phyloP scores from a whole-genome alignment of 805 yeast genomes.

The Kodamaea leandrae region DNA sequence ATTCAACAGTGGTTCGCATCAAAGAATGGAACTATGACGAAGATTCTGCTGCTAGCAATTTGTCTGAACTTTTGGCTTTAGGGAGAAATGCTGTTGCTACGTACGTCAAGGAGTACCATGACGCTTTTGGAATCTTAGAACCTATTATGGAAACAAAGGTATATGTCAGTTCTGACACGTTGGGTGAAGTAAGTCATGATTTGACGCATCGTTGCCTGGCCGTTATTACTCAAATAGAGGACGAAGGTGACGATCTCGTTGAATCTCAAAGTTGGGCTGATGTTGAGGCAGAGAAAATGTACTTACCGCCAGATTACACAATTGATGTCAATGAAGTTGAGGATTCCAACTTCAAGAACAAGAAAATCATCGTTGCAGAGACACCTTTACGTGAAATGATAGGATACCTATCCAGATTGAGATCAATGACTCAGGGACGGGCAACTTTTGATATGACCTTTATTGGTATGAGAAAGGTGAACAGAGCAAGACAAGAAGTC shows the following conservation, averaged over 20 bases:
- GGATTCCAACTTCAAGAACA: constrained; percentile 28
- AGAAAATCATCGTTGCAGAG: constrained; percentile 65
- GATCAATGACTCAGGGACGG: constrained; percentile 88
- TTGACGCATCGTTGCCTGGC: constrained; percentile 78
- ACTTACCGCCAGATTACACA: constrained; percentile 77
- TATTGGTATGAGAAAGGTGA: constrained; percentile 66
- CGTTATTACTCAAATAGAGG: constrained; percentile 66
- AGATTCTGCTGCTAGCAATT: constrained; percentile 29
- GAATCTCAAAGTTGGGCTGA: constrained; percentile 47
- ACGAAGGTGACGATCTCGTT: constrained; percentile 42
- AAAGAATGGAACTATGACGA: constrained; percentile 52
- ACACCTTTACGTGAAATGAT: constrained; percentile 90
- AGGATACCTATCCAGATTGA: constrained; percentile 73
- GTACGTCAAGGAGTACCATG: constrained; percentile 20
- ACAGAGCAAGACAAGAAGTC: constrained; percentile 45
- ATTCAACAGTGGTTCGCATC: constrained; percentile 58
- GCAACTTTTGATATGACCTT: constrained; percentile 80
- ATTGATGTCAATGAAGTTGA: constrained; percentile 27
- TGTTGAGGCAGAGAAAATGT: constrained; percentile 58
- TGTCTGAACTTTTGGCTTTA: constrained; percentile 43
- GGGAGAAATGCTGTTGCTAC: constrained; percentile 36
- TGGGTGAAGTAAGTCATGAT: constrained; percentile 86
- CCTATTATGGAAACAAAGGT: constrained; percentile 82
- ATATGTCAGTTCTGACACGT: constrained; percentile 61
- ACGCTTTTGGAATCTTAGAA: constrained; percentile 62